A percentile compares a stretch with the other conserved stretches of the same genome.
These are phyloP conservation scores for Xylariaceae sp. DNA, from an alignment of 2,329 filamentous ascomycete species.

Conservation along the genomic window DNA sequence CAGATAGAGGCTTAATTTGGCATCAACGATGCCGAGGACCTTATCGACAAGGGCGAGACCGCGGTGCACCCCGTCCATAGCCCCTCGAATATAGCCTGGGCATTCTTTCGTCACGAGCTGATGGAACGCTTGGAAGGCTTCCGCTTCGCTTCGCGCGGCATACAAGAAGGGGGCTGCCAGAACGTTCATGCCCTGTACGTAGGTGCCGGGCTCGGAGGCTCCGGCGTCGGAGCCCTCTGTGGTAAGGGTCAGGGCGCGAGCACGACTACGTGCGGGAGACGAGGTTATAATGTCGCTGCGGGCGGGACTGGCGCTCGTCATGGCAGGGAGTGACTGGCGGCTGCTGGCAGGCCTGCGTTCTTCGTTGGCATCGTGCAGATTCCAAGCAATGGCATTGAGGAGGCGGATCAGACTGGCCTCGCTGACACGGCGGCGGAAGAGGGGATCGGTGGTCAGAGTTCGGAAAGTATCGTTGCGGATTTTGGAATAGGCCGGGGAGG, in stretches of 20 bases:
- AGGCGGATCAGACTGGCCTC: constrained; percentile 93
- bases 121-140: constrained; percentile 90
- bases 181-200: constrained; percentile 99
- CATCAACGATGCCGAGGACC: constrained; percentile 85
- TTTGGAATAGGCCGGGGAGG: constrained; percentile 92
- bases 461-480: constrained; percentile 98
- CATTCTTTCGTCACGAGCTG: constrained; percentile 82
- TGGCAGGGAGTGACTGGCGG: constrained; percentile 29
- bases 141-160: constrained; percentile 86
- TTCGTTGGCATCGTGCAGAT: constrained; percentile 73
- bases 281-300: constrained; percentile 37
- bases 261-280: constrained; percentile 45
- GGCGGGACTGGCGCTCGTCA: constrained; percentile 35
- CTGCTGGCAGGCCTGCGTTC: constrained; percentile 34
- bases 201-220: constrained; percentile 69
- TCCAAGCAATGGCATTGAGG: constrained; percentile 93
- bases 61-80: constrained; percentile 95
- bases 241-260: constrained; percentile 56
- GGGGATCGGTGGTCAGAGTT: constrained; percentile 91
- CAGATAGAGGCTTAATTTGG: constrained; percentile 79
- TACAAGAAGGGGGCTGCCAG: constrained; percentile 94
- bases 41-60: constrained; percentile 89
- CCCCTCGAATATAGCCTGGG: constrained; percentile 88
- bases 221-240: constrained; percentile 61
- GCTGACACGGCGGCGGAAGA: constrained; percentile 91